Percentiles rank a stretch among this genome's conserved stretches.
Conservation (phyloP, 2,329 filamentous ascomycete genomes). For the Pseudogymnoascus sp. region DNA sequence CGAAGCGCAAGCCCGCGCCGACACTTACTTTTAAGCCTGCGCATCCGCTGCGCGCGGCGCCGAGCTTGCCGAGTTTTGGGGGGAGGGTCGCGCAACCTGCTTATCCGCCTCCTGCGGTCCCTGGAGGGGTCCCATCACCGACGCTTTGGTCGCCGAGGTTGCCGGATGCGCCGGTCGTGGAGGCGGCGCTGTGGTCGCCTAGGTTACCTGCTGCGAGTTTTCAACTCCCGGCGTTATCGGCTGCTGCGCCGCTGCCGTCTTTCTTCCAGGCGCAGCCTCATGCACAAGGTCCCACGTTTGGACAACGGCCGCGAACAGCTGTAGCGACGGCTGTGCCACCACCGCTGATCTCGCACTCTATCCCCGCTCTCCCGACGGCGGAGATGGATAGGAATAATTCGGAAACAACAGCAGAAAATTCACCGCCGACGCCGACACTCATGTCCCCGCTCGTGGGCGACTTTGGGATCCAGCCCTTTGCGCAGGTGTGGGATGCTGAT, state of each 20-base stretch:
- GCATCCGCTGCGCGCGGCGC: neutral
- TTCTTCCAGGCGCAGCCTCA: neutral
- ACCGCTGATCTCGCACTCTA: neutral
- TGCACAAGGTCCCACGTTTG: too few species aligned
- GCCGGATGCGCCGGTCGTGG: neutral
- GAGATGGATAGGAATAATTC: too few species aligned
- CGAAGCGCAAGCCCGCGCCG: neutral
- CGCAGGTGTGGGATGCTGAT: constrained; percentile 13
- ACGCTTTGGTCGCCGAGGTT: neutral
- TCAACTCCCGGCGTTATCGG: rapidly evolving
- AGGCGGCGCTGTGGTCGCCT: neutral
- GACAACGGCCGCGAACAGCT: neutral
- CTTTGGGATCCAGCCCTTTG: neutral
- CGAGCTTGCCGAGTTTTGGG: neutral
- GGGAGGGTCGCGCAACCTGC: neutral
- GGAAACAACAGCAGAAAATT: too few species aligned
- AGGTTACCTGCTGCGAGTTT: neutral
- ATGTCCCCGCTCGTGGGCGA: neutral
- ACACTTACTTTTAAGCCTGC: neutral
- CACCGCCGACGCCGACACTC: neutral
- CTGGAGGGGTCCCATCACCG: neutral
- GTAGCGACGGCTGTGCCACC: neutral
- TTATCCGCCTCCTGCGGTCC: neutral
- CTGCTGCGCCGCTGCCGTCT: neutral
- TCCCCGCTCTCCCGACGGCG: neutral